Percentiles rank a stretch among this genome's conserved stretches.
These are phyloP conservation scores for Pelargonium myrrhifolium DNA, from an alignment of 441 rosid genomes.

Conservation along the genomic window DNA sequence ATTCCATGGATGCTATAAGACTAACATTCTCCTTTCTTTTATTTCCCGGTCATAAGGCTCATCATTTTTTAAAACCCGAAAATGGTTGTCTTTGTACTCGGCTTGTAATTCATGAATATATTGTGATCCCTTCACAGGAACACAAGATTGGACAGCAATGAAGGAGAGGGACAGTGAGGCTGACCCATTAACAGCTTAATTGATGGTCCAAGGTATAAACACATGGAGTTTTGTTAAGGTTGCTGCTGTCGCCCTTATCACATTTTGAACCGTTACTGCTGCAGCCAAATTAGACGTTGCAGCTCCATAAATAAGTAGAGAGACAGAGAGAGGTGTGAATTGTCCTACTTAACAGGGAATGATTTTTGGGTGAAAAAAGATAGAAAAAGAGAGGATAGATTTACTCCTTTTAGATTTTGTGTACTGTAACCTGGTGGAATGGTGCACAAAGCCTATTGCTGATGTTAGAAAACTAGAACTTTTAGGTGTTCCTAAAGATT, in stretches of 20 bases:
- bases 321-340: neutral
- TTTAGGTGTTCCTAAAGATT: neutral
- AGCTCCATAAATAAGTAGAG: conserved; percentile 15
- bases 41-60: neutral
- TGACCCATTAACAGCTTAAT: conserved; percentile 52
- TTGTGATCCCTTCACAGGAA: conserved; percentile 35
- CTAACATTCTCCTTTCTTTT: neutral
- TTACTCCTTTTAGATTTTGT: conserved; percentile 10
- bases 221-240: conserved; percentile 4
- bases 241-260: conserved; percentile 10
- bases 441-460: neutral
- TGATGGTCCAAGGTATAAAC: neutral
- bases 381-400: neutral
- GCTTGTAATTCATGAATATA: neutral
- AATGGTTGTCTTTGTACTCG: neutral
- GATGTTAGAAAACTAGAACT: neutral
- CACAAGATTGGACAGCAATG: conserved; percentile 36
- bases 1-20: neutral
- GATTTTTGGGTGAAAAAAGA: conserved; percentile 16
- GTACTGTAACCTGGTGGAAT: neutral
- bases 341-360: conserved; percentile 5
- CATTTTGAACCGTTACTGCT: conserved; percentile 3
- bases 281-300: conserved; percentile 3
- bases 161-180: conserved; percentile 64
- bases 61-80: neutral